phyloP scores from a whole-genome alignment of 2,329 filamentous ascomycete species.

The Xylaria sp. region DNA sequence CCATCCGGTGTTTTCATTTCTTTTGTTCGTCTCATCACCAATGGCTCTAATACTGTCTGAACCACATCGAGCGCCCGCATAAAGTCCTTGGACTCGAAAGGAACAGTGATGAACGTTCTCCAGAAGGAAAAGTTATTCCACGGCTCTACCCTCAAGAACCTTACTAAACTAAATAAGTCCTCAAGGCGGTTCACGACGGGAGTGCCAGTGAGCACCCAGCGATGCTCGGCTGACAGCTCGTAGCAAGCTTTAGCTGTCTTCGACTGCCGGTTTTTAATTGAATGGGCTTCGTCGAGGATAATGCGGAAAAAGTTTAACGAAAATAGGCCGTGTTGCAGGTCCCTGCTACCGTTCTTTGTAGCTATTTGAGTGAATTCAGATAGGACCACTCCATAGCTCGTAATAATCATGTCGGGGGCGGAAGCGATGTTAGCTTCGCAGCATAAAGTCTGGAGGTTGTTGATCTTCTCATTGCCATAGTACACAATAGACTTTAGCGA shows the following conservation, averaged over 20 bases:
- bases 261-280: constrained; percentile 86
- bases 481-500: constrained; percentile 86
- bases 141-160: constrained; percentile 91
- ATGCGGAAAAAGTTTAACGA: constrained; percentile 93
- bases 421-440: constrained; percentile 70
- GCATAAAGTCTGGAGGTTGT: constrained; percentile 79
- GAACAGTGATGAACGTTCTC: constrained; percentile 97
- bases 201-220: constrained; percentile 93
- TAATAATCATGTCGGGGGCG: constrained; percentile 90
- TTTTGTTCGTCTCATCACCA: constrained; percentile 94
- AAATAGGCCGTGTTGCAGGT: constrained; percentile 75
- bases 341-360: constrained; percentile 65
- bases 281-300: constrained; percentile 93
- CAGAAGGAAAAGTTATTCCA: constrained; percentile 99
- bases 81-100: constrained; percentile 95
- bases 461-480: constrained; percentile 83
- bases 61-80: constrained; percentile 93
- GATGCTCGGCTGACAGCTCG: constrained; percentile 79
- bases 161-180: constrained; percentile 89
- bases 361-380: constrained; percentile 84
- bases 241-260: constrained; percentile 97
- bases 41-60: constrained; percentile 90
- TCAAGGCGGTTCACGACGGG: constrained; percentile 96
- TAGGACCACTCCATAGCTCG: constrained; percentile 88
- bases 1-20: constrained; percentile 97